phyloP scores from a whole-genome alignment of 768 basidiomycete species.

The Hysterangium stoloniferum region DNA sequence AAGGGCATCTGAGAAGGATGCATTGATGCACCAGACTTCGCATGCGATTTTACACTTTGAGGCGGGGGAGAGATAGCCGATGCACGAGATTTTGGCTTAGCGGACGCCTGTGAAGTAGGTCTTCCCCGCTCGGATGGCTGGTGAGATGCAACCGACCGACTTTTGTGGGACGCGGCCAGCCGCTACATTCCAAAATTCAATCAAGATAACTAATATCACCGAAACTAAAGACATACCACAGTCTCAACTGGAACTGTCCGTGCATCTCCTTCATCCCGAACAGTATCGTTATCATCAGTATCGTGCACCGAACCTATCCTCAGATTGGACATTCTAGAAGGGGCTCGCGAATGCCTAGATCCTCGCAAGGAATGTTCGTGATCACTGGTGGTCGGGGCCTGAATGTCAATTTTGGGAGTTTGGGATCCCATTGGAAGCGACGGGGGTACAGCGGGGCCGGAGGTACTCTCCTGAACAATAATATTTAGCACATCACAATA shows the following conservation, averaged over 20 bases:
- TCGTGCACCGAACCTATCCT: constrained; percentile 7
- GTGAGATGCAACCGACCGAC: constrained; percentile 6
- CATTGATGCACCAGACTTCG: constrained; percentile 3
- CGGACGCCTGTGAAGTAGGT: constrained; percentile 1
- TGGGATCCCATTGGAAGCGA: not conserved
- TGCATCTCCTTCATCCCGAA: constrained; percentile 5
- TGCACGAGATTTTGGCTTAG: constrained; percentile 3
- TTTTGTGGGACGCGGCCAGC: constrained; percentile 3
- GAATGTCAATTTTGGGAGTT: constrained; percentile 6
- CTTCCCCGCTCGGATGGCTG: constrained; percentile 2
- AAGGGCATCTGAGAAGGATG: constrained; percentile 9
- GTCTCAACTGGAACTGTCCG: constrained; percentile 11
- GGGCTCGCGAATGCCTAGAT: constrained; percentile 4
- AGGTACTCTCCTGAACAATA: not conserved
- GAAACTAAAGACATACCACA: not conserved
- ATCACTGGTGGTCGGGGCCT: constrained; percentile 4
- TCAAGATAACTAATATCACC: not conserved
- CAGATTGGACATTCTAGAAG: constrained; percentile 3
- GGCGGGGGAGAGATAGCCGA: constrained; percentile 6
- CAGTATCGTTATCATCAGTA: constrained; percentile 6
- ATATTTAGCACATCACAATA: not conserved
- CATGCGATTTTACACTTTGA: constrained; percentile 9
- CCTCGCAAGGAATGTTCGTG: not conserved
- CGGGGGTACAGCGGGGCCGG: not conserved
- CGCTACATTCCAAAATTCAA: not conserved